Evolutionary conservation across 805 yeast species (phyloP), one percentile per base, ranked within the genome.

Genomic region (Cyberlindnera xylosilytica): DNA sequence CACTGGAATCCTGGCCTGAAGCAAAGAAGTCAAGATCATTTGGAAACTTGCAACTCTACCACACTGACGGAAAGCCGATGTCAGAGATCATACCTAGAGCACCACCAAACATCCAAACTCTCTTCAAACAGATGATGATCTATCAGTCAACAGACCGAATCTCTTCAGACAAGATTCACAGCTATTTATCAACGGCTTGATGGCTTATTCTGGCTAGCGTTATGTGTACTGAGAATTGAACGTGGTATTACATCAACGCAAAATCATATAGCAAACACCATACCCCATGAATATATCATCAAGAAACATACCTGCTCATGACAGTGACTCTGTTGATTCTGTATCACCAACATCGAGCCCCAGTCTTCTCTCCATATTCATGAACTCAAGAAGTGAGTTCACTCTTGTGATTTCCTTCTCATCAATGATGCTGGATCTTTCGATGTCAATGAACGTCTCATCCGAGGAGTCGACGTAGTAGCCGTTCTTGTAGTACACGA

Each of bases 51-150:
- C 30, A 61, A 5, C 52, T 69, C 53, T 49, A 56, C 6, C 46
- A 49, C 15, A 41, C 44, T 10, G 54, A 55, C 23, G 39, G 46
- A 1, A 42, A 44, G 23, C 52, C 63, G 0, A 32, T 51, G 4
- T 44, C 47, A 1, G 42, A 42, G n/a, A 33, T 73, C 4, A 41
- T 75, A 13, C 78, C 76, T 2, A 56, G 64, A 26, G 64, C 61
- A 9, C 46, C 51, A 18, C 44, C 45, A 6, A 42, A 49, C 1
- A 39, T 55, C 12, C 42, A 49, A n/a, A 34, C 55, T 1, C 45
- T 70, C 1, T 75, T 75, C 48, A 41, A 54, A n/a, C 51, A 57
- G 13, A 70, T 77, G 70, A 72, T 73, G 65, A 58, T 61, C 7
- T 74, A 68, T 43, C 65, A 71, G 44, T 64, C 69, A 3, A 34